phyloP scores from a whole-genome alignment of 2,329 filamentous ascomycete species.

The Teratosphaeriaceae sp. region DNA sequence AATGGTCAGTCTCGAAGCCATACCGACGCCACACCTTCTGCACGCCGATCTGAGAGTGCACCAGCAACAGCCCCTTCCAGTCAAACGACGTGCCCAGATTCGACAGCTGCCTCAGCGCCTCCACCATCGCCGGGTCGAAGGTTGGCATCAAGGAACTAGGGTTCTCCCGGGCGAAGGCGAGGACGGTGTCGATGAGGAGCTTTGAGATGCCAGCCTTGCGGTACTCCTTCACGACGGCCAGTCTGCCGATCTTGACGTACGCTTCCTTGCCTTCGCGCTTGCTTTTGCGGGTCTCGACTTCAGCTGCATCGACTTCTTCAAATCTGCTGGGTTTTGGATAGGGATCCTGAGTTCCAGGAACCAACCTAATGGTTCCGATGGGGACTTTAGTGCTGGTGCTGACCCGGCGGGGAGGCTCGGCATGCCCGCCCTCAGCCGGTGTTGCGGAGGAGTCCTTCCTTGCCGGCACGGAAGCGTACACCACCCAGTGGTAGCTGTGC shows the following conservation, averaged over 20 bases:
- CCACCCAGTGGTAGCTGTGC: slow-evolving; percentile 77
- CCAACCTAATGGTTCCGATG: slow-evolving; percentile 70
- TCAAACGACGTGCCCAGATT: slow-evolving; percentile 34
- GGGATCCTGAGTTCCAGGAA: slow-evolving; percentile 65
- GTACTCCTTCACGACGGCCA: slow-evolving; percentile 57
- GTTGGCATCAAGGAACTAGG: slow-evolving; percentile 40
- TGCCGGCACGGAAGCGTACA: slow-evolving; percentile 59
- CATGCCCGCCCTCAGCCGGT: slow-evolving; percentile 15
- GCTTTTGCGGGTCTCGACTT: slow-evolving; percentile 17
- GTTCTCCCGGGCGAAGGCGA: slow-evolving; percentile 62
- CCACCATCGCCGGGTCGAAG: slow-evolving; percentile 22
- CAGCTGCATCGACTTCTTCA: slow-evolving; percentile 17
- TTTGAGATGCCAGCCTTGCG: slow-evolving; percentile 51
- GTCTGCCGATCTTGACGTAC: slow-evolving; percentile 74
- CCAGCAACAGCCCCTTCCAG: slow-evolving; percentile 70
- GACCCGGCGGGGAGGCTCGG: slow-evolving; percentile 29
- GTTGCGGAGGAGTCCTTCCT: slow-evolving; percentile 19
- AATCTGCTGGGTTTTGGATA: slow-evolving; percentile 10
- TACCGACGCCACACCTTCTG: slow-evolving; percentile 60
- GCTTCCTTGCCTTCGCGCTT: slow-evolving; percentile 58
- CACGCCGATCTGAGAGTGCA: slow-evolving; percentile 69
- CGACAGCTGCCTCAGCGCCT: slow-evolving; percentile 24
- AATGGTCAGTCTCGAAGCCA: slow-evolving; percentile 68
- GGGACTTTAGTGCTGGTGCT: slow-evolving; percentile 44
- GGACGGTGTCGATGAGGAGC: slow-evolving; percentile 59